Conservation (phyloP, 768 basidiomycete genomes). For the Mrakia hoshinonis region DNA sequence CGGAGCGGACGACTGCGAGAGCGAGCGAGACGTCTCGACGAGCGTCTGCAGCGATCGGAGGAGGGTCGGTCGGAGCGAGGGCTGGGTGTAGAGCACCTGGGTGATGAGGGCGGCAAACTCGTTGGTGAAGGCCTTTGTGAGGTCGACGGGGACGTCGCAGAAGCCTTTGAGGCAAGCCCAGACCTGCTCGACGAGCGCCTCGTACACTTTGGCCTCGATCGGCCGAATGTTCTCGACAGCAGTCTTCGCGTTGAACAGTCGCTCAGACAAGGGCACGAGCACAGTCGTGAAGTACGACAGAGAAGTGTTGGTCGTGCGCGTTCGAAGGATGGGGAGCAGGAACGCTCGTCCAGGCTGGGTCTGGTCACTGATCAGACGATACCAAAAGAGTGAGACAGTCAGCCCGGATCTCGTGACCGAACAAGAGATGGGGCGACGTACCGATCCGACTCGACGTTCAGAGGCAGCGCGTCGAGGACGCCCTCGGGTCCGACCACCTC, state of each 20-base stretch:
- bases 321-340: conserved; percentile 74
- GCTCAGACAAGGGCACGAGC: conserved; percentile 88
- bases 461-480: conserved; percentile 62
- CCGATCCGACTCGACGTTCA: conserved; percentile 78
- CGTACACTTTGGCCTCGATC: conserved; percentile 85
- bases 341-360: conserved; percentile 79
- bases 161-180: conserved; percentile 90
- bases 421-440: conserved; percentile 42
- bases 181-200: conserved; percentile 81
- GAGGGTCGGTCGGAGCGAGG: conserved; percentile 69
- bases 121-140: conserved; percentile 62
- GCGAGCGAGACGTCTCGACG: conserved; percentile 65
- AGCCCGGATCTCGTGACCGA: not conserved
- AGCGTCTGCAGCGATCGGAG: conserved; percentile 70
- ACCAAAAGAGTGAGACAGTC: not conserved
- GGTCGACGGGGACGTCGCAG: conserved; percentile 69
- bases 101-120: conserved; percentile 82
- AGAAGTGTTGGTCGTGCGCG: conserved; percentile 62
- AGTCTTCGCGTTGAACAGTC: conserved; percentile 80
- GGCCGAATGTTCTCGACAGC: conserved; percentile 55
- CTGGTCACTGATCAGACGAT: conserved; percentile 32
- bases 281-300: conserved; percentile 76
- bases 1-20: conserved; percentile 46
- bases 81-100: conserved; percentile 82
- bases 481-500: conserved; percentile 75